phyloP scores from a whole-genome alignment of 441 rosid species.

The Omphalea diandra region DNA sequence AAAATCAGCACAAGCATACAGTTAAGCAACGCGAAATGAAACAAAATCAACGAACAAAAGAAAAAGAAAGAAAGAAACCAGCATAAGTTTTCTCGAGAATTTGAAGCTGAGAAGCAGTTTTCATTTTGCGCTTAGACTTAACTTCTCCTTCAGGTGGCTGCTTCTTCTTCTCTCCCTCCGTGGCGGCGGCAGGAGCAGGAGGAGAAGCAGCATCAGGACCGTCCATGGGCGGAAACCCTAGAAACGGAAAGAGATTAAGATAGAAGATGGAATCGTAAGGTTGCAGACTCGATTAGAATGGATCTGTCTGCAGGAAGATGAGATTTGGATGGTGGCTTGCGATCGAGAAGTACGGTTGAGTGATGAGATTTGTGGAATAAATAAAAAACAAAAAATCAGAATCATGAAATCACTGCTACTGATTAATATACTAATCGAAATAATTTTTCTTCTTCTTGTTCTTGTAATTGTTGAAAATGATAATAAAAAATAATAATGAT shows the following conservation, averaged over 20 bases:
- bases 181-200: too few species aligned
- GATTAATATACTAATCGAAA: slow-evolving; percentile 10
- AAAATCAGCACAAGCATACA: neutral
- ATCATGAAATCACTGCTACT: too few species aligned
- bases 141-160: slow-evolving; percentile 43
- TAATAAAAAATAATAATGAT: neutral
- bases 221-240: slow-evolving; percentile 19
- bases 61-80: slow-evolving; percentile 33
- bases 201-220: slow-evolving; percentile 1
- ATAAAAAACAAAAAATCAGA: too few species aligned
- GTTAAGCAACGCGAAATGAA: neutral
- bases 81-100: slow-evolving; percentile 79
- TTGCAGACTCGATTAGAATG: too few species aligned
- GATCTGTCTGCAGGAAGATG: too few species aligned
- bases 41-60: neutral
- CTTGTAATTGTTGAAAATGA: neutral
- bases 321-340: slow-evolving; percentile 23
- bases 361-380: slow-evolving; percentile 36
- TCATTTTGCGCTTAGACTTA: slow-evolving; percentile 94
- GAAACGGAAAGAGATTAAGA: neutral
- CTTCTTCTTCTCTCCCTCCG: slow-evolving; percentile 42
- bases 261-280: neutral
- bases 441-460: neutral
- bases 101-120: slow-evolving; percentile 86
- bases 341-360: slow-evolving; percentile 50